Evolutionary conservation across 164 flowering plant species (phyloP), one percentile per base, ranked within the genome.

Genomic region (Vitis cinerea): DNA sequence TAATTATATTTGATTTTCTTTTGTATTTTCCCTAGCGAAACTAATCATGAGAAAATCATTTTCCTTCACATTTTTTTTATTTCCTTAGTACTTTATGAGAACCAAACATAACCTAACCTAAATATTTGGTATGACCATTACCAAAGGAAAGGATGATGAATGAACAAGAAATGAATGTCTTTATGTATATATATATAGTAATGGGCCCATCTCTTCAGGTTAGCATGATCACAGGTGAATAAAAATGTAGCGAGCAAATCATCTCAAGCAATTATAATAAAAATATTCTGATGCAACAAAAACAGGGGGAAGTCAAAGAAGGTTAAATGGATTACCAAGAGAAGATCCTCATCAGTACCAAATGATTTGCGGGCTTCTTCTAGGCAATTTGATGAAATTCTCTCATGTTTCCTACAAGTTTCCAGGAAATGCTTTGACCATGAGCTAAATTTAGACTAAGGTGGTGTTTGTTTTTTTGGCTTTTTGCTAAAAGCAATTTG

Each of bases 281-380:
- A 70, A 61, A 9, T 8, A 23, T 62, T 50, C 56, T 52, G 37
- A 59, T 44, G 47, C 8, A 8, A 31, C 37, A 50, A 2, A 17
- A 29, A 49, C 29, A 50, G 37, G 48, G 13, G 48, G 9, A 23
- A 12, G 31, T 48, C 10, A 15, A 57, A 27, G 47, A 52, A 66
- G n/a, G 10, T 58, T 58, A 5, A 10, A 15, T 51, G 19, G 9
- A 37, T 84, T 86, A 90, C 96, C 97, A 96, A 73, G 19, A 93
- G 90, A 82, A 96, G 84, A 83, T 96, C 99, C 72, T 96, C 99
- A 72, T 93, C 99, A 0, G 99, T 96, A 29, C 99, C 99, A 81
- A 89, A 96, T 15, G 95, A 86, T 81, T 90, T 90, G 27, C 97
- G 97, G n/a, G 99, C 97, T 71, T 86, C 88, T 63, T 90, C 90